Evolutionary conservation across 2,329 filamentous ascomycete genomes (phyloP), one percentile per base, ranked within the genome.

Genomic region (Allantophomopsis cytisporea): DNA sequence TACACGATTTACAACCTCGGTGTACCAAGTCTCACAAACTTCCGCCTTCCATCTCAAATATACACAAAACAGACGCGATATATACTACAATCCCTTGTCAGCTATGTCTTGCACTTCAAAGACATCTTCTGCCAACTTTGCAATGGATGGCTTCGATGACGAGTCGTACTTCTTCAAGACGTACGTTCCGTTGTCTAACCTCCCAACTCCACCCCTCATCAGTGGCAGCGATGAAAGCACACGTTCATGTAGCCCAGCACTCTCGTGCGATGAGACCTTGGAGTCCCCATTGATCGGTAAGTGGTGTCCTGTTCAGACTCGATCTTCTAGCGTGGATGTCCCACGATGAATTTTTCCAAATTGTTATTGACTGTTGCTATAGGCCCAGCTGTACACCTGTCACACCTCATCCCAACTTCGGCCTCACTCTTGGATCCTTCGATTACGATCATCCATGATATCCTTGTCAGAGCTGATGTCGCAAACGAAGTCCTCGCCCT

Each of bases 351-450:
- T 10, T 12, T 12, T 28, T 28, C 11, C 23, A 28, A 3, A 3
- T 10, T 8, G 23, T 5, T 28, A 28, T 8, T 28, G 23, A 28
- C 23, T 28, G 8, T 28, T 10, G 3, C 10, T 4, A 28, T 53
- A 81, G 77, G 76, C 43, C 73, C 77, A 39, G 74, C 77, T 45
- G 69, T 75, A 37, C 76, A 80, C 52, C 68, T 82, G 41, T 71
- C 75, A 50, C 79, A 79, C 55, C 68, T 81, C 55, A 68, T 81
- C 41, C 77, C 77, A 10, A 68, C 73, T 8, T 69, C 72, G 11
- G 73, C 75, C 41, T 80, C 76, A 17, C 62, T 79, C 42, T 66
- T 67, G 42, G 61, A 62, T 1, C 66, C 77, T 3, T 80, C 74
- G 1, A 63, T 76, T 21, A 58, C 68, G 30, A 60, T 73, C 36